These are phyloP conservation scores for Cichorium intybus DNA, from an alignment of 140 eudicot species.

Conservation along the genomic window DNA sequence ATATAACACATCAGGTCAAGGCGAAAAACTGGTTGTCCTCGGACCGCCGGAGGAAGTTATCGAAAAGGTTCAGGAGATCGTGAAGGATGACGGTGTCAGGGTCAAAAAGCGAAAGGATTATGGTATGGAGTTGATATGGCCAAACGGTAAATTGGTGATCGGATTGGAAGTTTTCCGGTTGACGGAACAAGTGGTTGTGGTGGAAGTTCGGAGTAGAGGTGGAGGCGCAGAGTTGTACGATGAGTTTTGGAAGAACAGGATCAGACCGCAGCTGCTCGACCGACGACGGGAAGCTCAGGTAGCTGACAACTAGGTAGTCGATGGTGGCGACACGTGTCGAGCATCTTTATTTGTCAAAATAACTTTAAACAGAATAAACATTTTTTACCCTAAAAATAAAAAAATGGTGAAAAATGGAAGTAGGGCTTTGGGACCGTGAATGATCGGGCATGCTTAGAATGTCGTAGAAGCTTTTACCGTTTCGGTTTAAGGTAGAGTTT, in stretches of 20 bases:
- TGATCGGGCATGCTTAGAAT: not conserved
- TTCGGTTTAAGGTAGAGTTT: constrained; percentile 5
- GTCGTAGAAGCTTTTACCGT: constrained; percentile 8
- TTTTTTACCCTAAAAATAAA: constrained; percentile 7
- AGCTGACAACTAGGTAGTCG: constrained; percentile 2
- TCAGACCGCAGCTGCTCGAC: constrained; percentile 43
- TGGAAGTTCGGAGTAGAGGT: constrained; percentile 51
- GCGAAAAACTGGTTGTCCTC: constrained; percentile 31
- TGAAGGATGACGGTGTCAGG: constrained; percentile 32
- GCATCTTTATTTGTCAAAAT: constrained; percentile 20
- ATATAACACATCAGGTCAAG: not conserved
- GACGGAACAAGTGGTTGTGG: constrained; percentile 54
- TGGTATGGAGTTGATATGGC: constrained; percentile 51
- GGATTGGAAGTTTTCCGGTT: constrained; percentile 56
- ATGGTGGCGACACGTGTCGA: constrained; percentile 9
- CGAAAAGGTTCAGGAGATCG: constrained; percentile 34
- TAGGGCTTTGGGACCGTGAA: constrained; percentile 7
- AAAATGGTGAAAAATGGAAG: not conserved
- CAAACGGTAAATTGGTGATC: constrained; percentile 39
- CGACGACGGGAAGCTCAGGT: constrained; percentile 30
- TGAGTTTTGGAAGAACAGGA: constrained; percentile 45
- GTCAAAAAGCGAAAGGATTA: constrained; percentile 45
- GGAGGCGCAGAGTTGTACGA: constrained; percentile 44
- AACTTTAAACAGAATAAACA: constrained; percentile 8
- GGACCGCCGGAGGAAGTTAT: constrained; percentile 45